Conservation (phyloP, 257 asterid species). For the Gentiana straminea region DNA sequence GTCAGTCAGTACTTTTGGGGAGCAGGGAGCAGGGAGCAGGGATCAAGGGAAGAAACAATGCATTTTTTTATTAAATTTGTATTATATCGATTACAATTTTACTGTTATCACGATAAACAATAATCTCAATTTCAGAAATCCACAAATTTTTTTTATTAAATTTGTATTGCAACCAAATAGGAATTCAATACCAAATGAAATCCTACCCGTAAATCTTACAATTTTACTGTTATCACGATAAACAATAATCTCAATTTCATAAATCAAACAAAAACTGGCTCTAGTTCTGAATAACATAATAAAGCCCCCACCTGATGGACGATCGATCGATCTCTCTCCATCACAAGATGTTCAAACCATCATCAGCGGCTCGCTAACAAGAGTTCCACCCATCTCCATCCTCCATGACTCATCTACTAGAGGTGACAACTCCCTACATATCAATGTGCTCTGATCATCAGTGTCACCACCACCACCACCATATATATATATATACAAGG, state of each 20-base stretch:
- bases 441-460: constrained; percentile 11
- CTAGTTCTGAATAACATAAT: background rate
- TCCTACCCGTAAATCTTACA: too few relatives aligned
- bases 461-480: background rate
- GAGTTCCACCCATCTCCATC: constrained; percentile 88
- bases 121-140: too few relatives aligned
- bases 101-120: background rate
- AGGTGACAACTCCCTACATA: constrained; percentile 68
- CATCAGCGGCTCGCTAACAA: constrained; percentile 41
- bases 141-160: too few relatives aligned
- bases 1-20: background rate
- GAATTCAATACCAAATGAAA: too few relatives aligned
- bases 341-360: constrained; percentile 18
- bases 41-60: background rate
- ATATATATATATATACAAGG: too few relatives aligned
- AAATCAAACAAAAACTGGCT: background rate
- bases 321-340: background rate
- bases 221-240: background rate
- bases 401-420: constrained; percentile 87
- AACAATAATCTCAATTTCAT: too few relatives aligned
- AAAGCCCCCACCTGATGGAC: too few relatives aligned
- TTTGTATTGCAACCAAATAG: too few relatives aligned
- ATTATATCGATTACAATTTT: too few relatives aligned
- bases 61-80: background rate
- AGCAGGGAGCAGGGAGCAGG: background rate